Evolutionary conservation across 768 basidiomycete genomes (phyloP), one percentile per base, ranked within the genome.

Genomic region (Mycena crocata): DNA sequence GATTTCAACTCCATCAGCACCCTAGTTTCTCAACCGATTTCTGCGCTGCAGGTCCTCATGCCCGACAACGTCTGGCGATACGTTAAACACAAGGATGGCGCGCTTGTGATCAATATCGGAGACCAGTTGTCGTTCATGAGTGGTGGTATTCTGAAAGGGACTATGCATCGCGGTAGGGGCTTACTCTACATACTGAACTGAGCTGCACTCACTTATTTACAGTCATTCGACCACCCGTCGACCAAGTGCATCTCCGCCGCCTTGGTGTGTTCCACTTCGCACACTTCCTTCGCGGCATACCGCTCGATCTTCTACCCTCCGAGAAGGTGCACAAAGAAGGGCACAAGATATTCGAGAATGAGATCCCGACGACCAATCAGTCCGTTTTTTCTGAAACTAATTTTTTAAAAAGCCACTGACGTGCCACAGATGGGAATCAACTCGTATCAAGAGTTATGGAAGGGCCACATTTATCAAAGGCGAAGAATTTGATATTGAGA

Each of bases 211-310:
- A 12, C 23, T 45, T 17, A 45, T 65, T 26, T 10, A 24, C 31
- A 79, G 79, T 80, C 37, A 71, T 80, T n/a, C 73, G 73, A 26
- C 79, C 77, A 17, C 78, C 79, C 5, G 45, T 69, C 21, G 79
- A 80, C 62, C 79, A 80, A 68, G 64, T 40, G 1, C 37, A 69
- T 26, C 61, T 72, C 30, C 77, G 79, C 34, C 74, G 79, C 5
- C 73, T 80, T 13, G 78, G 79, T 1, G 75, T 80, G 8, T 80
- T 78, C 68, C 78, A 78, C 61, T 80, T 80, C 66, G 77, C 78
- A 15, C 79, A 80, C 49, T 76, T 79, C 46, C 69, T 77, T 10
- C 62, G 67, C 40, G 74, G 71, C 19, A 64, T 75, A 24, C 68
- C 74, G 1, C 68, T 80, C 10, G 68, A 75, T 28, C 72, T 79